Evolutionary conservation across 1,284 basidiomycete species (phyloP), one percentile per base, ranked within the genome.

Genomic region (Vanrija sp.): DNA sequence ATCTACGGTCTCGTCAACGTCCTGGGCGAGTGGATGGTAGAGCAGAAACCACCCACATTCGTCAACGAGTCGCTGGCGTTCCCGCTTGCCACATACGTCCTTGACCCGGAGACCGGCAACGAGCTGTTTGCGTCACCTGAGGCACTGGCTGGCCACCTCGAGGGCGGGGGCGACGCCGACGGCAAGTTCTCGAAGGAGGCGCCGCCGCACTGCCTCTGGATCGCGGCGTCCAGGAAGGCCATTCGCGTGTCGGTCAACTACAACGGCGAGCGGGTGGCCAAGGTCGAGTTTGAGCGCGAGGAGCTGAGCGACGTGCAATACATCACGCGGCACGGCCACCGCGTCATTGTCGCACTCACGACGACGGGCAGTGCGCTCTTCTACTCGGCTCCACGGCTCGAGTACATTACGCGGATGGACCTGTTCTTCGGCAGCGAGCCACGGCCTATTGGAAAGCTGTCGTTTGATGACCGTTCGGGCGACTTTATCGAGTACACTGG

Each of bases 381-480:
- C 12, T 90, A 89, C 75, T 84, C 87, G 0, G 76, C 90, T 9
- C 89, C 89, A 3, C 78, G 80, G 62, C 61, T 78, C 19, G 67
- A 76, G 49, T 70, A 61, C 34, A 71, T 78, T 48, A 74, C 72
- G 2, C 58, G 68, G 14, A 50, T 73, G 29, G 67, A 72, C 46
- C 60, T 77, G 8, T 72, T 61, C 58, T 71, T 69, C 34, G 71
- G 71, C 15, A 51, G 51, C 19, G 54, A 63, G 48, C 54, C 61
- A 59, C 68, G 52, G 53, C 56, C 63, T 0, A 54, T 71, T 3
- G 77, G 76, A 18, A 52, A 45, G 21, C 55, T 78, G 25, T 69
- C 71, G 2, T 68, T 78, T 47, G 76, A 78, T 55, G 67, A 74
- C 46, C 65, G 66, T 12, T 75, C 73, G 8, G 76, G 77, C 42